Evolutionary conservation across 2,329 filamentous ascomycete genomes (phyloP), one percentile per base, ranked within the genome.

Genomic region (Metarhizium rileyi): DNA sequence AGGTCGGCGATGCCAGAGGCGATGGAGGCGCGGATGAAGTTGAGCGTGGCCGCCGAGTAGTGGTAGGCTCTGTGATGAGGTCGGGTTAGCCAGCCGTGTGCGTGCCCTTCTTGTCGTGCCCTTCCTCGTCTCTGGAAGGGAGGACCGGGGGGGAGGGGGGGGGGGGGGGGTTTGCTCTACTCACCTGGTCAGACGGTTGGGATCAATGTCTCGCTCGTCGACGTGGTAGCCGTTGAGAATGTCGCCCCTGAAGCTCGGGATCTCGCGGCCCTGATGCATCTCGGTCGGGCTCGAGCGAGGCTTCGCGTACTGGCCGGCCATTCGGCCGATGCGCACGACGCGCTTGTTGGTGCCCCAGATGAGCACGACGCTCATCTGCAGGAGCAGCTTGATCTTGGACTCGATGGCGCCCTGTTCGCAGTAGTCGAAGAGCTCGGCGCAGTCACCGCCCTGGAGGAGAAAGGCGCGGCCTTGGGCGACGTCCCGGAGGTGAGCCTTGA

Each of bases 271-370:
- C 55, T 94, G 74, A 46, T 94, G 72, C 2, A 82, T 77, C 71
- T 98, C 93, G 35, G 82, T 90, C 0, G 91, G 87, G 59, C 85
- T 95, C 4, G 89, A 95, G 50, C 93, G 77, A 2, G 91, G 93
- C 70, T 98, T 98, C 27, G 93, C 93, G 63, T 95, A 98, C 74
- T 98, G 93, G 3, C 93, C 93, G 12, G 93, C 93, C 83, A 97
- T 96, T 53, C 93, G 83, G 16, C 89, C 93, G 61, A 98, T 95
- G 57, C 93, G 83, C 44, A 98, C 89, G 4, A 98, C 90, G 5
- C 87, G 87, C 70, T 82, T 83, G 69, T 78, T 75, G 52, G 76
- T 77, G 57, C 88, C 93, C 85, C 90, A 96, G 65, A 97, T 90
- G 52, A 98, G 76, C 1, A 98, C 88, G 58, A 98, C 72, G 56